Evolutionary conservation across 345 rosid genomes (phyloP).

Genomic region (Acer yangbiense): DNA sequence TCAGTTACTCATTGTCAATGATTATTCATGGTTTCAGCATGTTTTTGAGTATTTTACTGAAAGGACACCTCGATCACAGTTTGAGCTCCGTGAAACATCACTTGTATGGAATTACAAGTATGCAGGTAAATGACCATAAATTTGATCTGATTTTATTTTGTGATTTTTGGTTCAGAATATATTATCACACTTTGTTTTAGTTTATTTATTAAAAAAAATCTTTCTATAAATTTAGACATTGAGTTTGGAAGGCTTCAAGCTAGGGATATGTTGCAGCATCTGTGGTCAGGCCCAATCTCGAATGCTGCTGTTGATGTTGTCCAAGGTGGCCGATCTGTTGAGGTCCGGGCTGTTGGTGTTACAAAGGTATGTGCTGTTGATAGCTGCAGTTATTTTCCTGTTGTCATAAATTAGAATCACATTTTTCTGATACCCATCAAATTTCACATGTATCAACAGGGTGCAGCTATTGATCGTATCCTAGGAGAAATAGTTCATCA

Average conservation of each 20-base stretch:
- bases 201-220: neutral
- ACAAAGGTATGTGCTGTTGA: slow-evolving; percentile 41
- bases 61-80: slow-evolving; percentile 64
- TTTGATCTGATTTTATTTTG: neutral
- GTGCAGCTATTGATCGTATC: slow-evolving; percentile 63
- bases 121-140: slow-evolving; percentile 44
- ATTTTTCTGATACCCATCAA: slow-evolving; percentile 4
- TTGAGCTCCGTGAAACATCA: slow-evolving; percentile 61
- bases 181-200: neutral
- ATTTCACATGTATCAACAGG: slow-evolving; percentile 34
- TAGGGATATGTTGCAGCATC: slow-evolving; percentile 63
- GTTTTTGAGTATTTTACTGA: slow-evolving; percentile 63
- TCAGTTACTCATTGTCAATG: slow-evolving; percentile 25
- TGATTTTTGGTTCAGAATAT: neutral
- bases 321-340: slow-evolving; percentile 59
- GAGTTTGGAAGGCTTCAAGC: slow-evolving; percentile 65
- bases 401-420: slow-evolving; percentile 3
- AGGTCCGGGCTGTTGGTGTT: slow-evolving; percentile 65
- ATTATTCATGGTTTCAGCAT: slow-evolving; percentile 46
- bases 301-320: slow-evolving; percentile 60
- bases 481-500: slow-evolving; percentile 53
- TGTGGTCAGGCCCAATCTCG: slow-evolving; percentile 67
- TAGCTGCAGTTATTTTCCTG: neutral
- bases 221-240: slow-evolving; percentile 31
- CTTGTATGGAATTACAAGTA: slow-evolving; percentile 65